Base-by-base conservation (phyloP, 2,329 filamentous ascomycete genomes). In the Ascocoryne sarcoides region DNA sequence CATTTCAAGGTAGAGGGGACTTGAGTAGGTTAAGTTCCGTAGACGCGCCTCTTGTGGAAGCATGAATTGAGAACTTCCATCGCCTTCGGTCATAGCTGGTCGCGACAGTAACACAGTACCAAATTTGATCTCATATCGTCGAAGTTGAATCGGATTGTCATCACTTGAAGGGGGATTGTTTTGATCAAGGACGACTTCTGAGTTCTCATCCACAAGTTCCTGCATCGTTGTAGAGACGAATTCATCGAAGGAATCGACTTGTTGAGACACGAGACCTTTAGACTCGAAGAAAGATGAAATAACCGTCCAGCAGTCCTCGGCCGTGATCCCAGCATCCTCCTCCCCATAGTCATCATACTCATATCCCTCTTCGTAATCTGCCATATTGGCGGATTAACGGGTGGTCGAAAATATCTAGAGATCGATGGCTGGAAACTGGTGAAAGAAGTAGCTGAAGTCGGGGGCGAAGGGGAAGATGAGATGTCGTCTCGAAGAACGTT, bases 241-340 rank as follows among this genome's bases (percentile, higher is more conserved):
- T 61, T 96, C 89, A 65, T 98, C 88, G 66, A 95, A 98, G 0
- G 93, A 98, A 62, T 96, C 90, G 48, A 96, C 81, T 69, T 98
- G 92, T 65, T 98, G 90, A 12, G 92, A 95, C 16, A 95, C 92
- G 21, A 98, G 75, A 57, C 92, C 90, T 66, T 96, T 98, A 48
- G 80, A 76, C 55, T 95, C 87, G 67, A 98, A 98, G 70, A 95
- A 96, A 8, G 92, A 84, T 42, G 85, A 88, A 61, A 98, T 96
- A 58, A 96, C 90, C 50, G 84, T 84, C 92, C 93, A 98, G 70
- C 88, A 95, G 66, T 98, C 93, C 69, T 96, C 92, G 46, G 89
- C 86, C 18, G 89, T 95, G 67, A 96, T 95, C 53, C 70, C 70
- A 45, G 73, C 67, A 47, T 80, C 76, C 47, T 83, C 79, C 44